Base-by-base conservation (phyloP, 2,329 filamentous ascomycete genomes). In the Mycogone perniciosa region DNA sequence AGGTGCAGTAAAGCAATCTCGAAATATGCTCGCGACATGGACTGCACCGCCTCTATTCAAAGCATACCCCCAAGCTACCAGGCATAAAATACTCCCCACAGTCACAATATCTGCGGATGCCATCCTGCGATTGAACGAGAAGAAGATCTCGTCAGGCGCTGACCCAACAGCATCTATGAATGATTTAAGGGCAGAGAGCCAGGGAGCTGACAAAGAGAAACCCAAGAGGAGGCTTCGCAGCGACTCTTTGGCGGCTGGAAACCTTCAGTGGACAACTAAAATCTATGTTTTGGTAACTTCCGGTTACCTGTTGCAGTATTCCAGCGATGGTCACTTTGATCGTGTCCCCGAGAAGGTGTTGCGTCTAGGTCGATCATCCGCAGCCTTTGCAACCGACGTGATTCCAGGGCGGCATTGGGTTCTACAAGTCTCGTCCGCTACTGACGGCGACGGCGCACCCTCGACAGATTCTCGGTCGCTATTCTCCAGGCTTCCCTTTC, bases 371-470 rank as follows among this genome's bases (percentile, higher is more conserved):
- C 83, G 81, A 56, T 79, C 86, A 44, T 91, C 88, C 3, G 87
- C 86, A 8, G 88, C 86, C 5, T 92, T 89, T 65, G 88, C 85
- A 1, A 89, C 83, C 57, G 88, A 93, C 63, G 74, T 86, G 10
- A 89, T 92, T 50, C 86, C 87, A 3, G 88, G 88, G 5, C 82
- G 81, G 54, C 87, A 90, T 60, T 91, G 86, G 81, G 88, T 92
- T 5, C 67, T 92, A 10, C 87, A 89, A 58, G 80, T 92, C 26
- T 85, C 82, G 3, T 85, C 88, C 34, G 71, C 75, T 7, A 81
- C 82, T 51, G 82, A 84, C 45, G 67, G 77, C 2, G 79, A 86
- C 33, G 80, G 80, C 30, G 70, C 66, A 1, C 62, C 75, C 10
- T 60, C 72, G 3, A 59, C 72, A 3, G 77, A 81, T 35, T 71